Base-by-base conservation (phyloP, 805 yeast genomes). In the Starmerella floricola region DNA sequence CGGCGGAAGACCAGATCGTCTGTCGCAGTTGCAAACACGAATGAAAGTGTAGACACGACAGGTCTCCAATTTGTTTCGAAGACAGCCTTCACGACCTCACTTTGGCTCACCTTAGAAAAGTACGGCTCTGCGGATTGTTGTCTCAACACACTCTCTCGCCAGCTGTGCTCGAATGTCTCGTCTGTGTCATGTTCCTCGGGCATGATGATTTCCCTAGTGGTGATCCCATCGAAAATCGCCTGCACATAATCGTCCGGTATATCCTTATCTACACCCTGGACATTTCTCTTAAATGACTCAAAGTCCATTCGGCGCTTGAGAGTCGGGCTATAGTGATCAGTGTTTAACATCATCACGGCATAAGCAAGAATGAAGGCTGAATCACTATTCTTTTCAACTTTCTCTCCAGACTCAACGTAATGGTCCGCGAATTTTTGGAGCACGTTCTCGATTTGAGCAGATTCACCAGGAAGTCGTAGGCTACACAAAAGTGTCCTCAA, bases 101-200 rank as follows among this genome's bases (percentile, higher is more conserved):
- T 17, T 4, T 41, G 33, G 8, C 20, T 18, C 21, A 38, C 42
- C 3, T 52, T 46, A 6, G 45, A 34, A 29, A 50, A 43, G 8
- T 33, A 40, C 1, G 59, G 57, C 5, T 58, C 52, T 18, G 49
- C 51, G 13, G 39, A 36, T 17, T 41, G 37, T 10, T 19, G 35
- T 32, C 58, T 54, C 31, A 53, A 49, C 29, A 62, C 54, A 36
- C 58, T 49, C 32, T 54, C 61, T 26, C 57, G 58, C 70, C 70
- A 66, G 15, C 74, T 67, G 55, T 82, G 88, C 56, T 87, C 96
- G 61, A 87, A 88, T 78, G 94, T 80, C 57, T 81, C 85, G 17
- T 85, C 82, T 10, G 86, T 83, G 57, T 85, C 93, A 53, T 88
- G 96, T 55, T 91, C 98, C 55, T 91, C 97, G 0, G 98, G 97